These are phyloP conservation scores for Globisporangium radiosum DNA, from an alignment of 352 stramenopile species.

Conservation along the genomic window DNA sequence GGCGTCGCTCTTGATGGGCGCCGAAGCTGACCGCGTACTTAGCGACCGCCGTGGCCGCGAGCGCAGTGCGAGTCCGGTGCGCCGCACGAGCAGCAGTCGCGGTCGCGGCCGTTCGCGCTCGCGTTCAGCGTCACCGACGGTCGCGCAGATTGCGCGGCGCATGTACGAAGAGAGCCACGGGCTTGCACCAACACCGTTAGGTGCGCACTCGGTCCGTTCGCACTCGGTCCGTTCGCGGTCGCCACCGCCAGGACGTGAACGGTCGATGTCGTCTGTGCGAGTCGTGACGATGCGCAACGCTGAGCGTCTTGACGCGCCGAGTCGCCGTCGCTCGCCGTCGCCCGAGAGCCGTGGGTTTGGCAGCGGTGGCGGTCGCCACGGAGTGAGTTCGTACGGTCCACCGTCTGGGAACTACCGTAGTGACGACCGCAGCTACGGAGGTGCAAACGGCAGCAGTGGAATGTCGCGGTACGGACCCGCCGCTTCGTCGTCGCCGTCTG, in stretches of 20 bases:
- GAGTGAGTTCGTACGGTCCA: slow-evolving; percentile 9
- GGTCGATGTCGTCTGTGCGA: neutral
- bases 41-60: neutral
- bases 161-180: neutral
- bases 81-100: neutral
- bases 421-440: neutral
- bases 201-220: neutral
- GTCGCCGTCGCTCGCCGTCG: slow-evolving; percentile 18
- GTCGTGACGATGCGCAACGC: neutral
- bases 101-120: neutral
- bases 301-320: slow-evolving; percentile 16
- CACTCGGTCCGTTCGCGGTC: neutral
- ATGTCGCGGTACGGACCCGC: slow-evolving; percentile 16
- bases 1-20: neutral
- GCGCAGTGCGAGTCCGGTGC: neutral
- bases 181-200: neutral
- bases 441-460: neutral
- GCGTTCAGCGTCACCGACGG: neutral
- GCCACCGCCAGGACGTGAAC: neutral
- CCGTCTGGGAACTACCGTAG: neutral
- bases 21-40: neutral
- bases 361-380: slow-evolving; percentile 19
- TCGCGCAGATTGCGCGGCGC: neutral
- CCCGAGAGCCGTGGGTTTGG: neutral
- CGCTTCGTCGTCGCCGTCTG: neutral